These are phyloP conservation scores for Ceratocystis alfenasii DNA, from an alignment of 2,329 filamentous ascomycete genomes.

Conservation along the genomic window DNA sequence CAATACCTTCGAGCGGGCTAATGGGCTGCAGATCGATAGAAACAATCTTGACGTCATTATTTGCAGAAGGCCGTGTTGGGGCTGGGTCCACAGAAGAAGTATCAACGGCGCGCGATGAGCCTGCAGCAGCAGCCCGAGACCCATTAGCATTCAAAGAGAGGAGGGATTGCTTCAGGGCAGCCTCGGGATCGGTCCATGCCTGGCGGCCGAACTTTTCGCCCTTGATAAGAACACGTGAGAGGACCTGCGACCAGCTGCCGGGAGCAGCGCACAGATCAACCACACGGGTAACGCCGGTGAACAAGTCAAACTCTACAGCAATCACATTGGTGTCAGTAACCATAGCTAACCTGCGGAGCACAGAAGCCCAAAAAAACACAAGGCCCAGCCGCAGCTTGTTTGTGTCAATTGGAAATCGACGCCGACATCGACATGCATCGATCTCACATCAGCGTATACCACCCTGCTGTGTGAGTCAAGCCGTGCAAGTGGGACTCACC, in stretches of 20 bases:
- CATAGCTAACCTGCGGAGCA: neutral
- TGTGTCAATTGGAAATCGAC: too few species aligned
- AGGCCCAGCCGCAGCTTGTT: too few species aligned
- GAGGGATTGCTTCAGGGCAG: conserved; percentile 36
- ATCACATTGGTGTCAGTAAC: neutral
- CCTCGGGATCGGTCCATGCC: conserved; percentile 78
- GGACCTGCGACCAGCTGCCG: conserved; percentile 92
- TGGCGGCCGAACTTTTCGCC: conserved; percentile 78
- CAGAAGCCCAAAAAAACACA: too few species aligned
- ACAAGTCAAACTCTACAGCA: conserved; percentile 73
- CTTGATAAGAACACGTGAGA: conserved; percentile 86
- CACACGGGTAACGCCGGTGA: conserved; percentile 77
- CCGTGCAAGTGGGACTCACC: conserved; percentile 32
- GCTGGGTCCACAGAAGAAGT: conserved; percentile 38
- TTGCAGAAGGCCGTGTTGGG: conserved; percentile 11
- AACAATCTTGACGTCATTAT: conserved; percentile 57
- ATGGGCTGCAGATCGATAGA: conserved; percentile 94
- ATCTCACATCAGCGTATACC: neutral
- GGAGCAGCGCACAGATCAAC: conserved; percentile 94
- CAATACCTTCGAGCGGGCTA: conserved; percentile 83
- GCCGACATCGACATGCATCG: too few species aligned
- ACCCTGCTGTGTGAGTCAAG: conserved; percentile 12
- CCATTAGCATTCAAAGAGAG: conserved; percentile 19
- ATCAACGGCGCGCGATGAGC: conserved; percentile 31
- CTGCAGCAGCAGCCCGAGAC: conserved; percentile 11